These are phyloP conservation scores for Trichoderma lentiforme DNA, from an alignment of 2,329 filamentous ascomycete genomes.

Conservation along the genomic window DNA sequence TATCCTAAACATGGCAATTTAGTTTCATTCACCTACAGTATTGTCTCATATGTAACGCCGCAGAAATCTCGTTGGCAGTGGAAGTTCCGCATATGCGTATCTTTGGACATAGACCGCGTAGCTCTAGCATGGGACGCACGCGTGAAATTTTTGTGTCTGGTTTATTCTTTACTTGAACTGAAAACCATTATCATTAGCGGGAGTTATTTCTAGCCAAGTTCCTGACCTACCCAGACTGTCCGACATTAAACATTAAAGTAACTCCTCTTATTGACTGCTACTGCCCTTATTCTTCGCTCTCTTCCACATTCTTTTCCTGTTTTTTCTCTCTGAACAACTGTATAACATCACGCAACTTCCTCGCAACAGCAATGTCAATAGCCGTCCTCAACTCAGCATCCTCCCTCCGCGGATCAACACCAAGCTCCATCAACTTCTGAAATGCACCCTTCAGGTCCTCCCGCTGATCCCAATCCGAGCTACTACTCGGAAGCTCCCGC, in stretches of 20 bases:
- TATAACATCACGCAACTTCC: neutral
- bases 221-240: neutral
- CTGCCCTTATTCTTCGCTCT: neutral
- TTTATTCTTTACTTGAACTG: too few relatives aligned
- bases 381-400: neutral
- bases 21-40: too few relatives aligned
- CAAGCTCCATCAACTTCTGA: neutral
- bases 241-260: neutral
- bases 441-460: neutral
- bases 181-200: neutral
- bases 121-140: too few relatives aligned
- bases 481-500: neutral
- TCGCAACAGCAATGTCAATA: conserved; percentile 4
- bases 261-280: neutral
- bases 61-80: too few relatives aligned
- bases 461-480: neutral
- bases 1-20: too few relatives aligned
- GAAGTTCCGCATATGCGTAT: too few relatives aligned
- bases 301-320: neutral
- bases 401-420: neutral
- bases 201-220: neutral
- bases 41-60: too few relatives aligned
- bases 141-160: too few relatives aligned
- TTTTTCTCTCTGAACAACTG: neutral
- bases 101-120: too few relatives aligned